These are phyloP conservation scores for Salix dunnii DNA, from an alignment of 345 rosid genomes.

Conservation along the genomic window DNA sequence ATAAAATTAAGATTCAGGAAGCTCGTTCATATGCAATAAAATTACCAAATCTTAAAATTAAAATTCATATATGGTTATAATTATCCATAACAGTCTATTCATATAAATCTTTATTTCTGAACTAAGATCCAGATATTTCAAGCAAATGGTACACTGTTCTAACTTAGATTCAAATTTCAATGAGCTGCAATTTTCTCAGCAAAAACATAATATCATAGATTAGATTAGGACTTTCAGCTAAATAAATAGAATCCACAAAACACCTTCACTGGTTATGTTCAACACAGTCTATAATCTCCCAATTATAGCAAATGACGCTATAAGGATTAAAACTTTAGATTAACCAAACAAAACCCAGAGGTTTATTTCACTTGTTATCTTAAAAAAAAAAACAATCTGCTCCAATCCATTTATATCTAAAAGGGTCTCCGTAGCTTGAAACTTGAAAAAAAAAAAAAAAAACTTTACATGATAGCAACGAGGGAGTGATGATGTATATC, in stretches of 20 bases:
- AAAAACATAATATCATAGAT: not conserved
- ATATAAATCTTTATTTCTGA: not conserved
- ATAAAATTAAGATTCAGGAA: not conserved
- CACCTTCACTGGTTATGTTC: not conserved
- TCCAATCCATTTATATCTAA: not conserved
- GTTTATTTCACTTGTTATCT: not conserved
- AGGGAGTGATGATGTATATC: not conserved
- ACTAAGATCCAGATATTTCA: not conserved
- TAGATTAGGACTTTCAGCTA: not conserved
- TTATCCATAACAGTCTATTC: not conserved
- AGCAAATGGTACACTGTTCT: not conserved
- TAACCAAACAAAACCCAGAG: not conserved
- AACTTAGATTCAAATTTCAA: not conserved
- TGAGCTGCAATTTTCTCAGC: not conserved
- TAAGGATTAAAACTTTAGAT: not conserved
- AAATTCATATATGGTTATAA: not conserved
- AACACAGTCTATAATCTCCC: not conserved
- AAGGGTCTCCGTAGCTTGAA: not conserved
- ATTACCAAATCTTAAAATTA: not conserved
- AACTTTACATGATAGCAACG: conserved; percentile 26
- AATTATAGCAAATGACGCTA: not conserved
- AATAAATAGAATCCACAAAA: not conserved
- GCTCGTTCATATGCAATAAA: not conserved
- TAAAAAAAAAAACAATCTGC: not conserved
- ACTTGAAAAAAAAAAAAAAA: not conserved